Conservation (phyloP, 2,329 filamentous ascomycete genomes). For the Botryosphaeria dothidea region DNA sequence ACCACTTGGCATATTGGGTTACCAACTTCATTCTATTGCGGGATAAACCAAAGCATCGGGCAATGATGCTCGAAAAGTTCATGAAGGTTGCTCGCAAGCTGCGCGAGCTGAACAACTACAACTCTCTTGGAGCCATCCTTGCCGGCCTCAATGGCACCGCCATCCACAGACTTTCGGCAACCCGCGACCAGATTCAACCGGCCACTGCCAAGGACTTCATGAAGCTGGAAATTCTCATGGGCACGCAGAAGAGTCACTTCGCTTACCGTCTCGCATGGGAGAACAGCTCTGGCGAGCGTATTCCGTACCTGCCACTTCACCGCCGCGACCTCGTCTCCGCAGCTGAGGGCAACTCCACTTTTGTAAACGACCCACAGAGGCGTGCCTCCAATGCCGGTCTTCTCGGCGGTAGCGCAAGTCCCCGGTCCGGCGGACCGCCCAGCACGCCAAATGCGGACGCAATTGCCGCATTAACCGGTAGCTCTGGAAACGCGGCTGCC, state of each 20-base stretch:
- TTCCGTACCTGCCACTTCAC: slow-evolving; percentile 90
- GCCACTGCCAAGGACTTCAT: slow-evolving; percentile 81
- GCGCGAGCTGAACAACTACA: slow-evolving; percentile 94
- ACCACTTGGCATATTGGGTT: slow-evolving; percentile 59
- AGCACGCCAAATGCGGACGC: slow-evolving; percentile 6
- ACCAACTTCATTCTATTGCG: slow-evolving; percentile 67
- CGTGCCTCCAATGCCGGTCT: background rate
- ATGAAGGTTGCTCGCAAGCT: slow-evolving; percentile 86
- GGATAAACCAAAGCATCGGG: slow-evolving; percentile 94
- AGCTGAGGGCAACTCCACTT: slow-evolving; percentile 88
- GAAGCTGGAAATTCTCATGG: slow-evolving; percentile 87
- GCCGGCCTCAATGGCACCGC: slow-evolving; percentile 88
- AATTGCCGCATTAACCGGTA: slow-evolving; percentile 6
- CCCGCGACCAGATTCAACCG: slow-evolving; percentile 71
- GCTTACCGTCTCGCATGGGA: slow-evolving; percentile 98
- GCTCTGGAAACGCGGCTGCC: background rate
- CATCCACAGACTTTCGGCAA: slow-evolving; percentile 80
- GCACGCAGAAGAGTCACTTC: slow-evolving; percentile 86
- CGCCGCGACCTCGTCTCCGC: slow-evolving; percentile 87
- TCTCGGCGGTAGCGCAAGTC: background rate
- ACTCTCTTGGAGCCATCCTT: slow-evolving; percentile 88
- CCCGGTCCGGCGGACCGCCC: slow-evolving; percentile 29
- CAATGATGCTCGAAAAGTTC: slow-evolving; percentile 89
- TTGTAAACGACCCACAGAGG: slow-evolving; percentile 60
- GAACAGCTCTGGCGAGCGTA: slow-evolving; percentile 84